phyloP scores from a whole-genome alignment of 2,329 filamentous ascomycete genomes.

The Diaporthe aspalathi region DNA sequence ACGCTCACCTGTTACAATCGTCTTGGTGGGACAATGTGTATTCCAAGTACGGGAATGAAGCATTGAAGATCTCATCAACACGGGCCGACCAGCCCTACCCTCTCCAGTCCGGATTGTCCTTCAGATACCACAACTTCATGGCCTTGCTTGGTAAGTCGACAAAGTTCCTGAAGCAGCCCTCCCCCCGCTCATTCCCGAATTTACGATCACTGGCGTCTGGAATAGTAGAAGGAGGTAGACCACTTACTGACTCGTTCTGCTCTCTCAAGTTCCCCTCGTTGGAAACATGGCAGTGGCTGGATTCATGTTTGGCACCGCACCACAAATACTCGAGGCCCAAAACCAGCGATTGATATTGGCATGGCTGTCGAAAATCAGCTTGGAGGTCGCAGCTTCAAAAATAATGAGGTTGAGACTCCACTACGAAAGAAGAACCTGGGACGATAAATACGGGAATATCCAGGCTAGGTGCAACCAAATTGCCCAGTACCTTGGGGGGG shows the following conservation, averaged over 20 bases:
- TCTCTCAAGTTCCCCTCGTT: background rate
- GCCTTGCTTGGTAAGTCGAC: background rate
- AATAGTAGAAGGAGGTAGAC: background rate
- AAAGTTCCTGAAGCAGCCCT: background rate
- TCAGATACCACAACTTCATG: background rate
- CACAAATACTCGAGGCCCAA: background rate
- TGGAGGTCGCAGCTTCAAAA: background rate
- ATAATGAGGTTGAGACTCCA: constrained; percentile 11
- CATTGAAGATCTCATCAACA: background rate
- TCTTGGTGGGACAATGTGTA: background rate
- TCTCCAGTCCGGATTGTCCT: background rate
- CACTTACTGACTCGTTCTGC: background rate
- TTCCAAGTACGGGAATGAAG: background rate
- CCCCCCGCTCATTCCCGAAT: too few species aligned
- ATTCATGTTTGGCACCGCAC: background rate
- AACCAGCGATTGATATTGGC: background rate
- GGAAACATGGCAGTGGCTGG: background rate
- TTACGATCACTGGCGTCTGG: background rate
- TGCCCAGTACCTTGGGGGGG: too few species aligned
- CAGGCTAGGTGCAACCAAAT: background rate
- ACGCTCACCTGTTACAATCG: background rate
- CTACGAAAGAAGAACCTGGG: constrained; percentile 8
- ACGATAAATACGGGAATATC: background rate
- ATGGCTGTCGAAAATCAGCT: background rate
- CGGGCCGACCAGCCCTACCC: background rate